Percentiles rank a stretch among this genome's conserved stretches.
phyloP scores from a whole-genome alignment of 345 rosid species.

The Eucalyptus cloeziana region DNA sequence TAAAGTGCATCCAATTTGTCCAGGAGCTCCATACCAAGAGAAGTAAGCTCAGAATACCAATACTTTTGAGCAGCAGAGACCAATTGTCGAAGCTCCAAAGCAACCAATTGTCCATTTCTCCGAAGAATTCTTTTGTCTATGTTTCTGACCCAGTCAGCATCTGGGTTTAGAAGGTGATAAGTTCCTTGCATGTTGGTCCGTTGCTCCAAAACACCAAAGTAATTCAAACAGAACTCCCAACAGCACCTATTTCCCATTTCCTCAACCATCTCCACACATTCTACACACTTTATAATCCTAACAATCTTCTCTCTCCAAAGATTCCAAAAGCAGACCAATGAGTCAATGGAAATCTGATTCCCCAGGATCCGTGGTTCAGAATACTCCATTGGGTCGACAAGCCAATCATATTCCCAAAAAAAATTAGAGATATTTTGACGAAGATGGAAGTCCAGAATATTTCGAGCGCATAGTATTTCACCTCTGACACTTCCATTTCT shows the following conservation, averaged over 20 bases:
- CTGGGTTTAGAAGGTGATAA: constrained; percentile 14
- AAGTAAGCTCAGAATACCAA: constrained; percentile 20
- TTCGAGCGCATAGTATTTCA: constrained; percentile 21
- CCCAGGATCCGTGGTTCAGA: neutral
- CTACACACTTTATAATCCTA: constrained; percentile 6
- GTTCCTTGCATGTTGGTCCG: neutral
- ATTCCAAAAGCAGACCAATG: constrained; percentile 31
- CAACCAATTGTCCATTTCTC: neutral
- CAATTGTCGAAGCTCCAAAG: constrained; percentile 9
- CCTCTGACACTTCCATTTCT: constrained; percentile 7
- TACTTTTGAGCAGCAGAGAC: constrained; percentile 10
- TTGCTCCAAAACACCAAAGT: constrained; percentile 25
- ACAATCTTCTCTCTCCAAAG: constrained; percentile 20
- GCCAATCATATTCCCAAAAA: constrained; percentile 14
- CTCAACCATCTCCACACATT: neutral
- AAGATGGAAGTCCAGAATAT: constrained; percentile 25
- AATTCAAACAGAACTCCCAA: constrained; percentile 29
- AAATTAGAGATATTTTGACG: neutral
- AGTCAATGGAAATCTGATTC: constrained; percentile 8
- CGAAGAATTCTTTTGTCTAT: neutral
- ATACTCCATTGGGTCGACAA: neutral
- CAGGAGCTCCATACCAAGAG: constrained; percentile 24
- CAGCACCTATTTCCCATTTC: neutral
- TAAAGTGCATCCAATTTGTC: constrained; percentile 12
- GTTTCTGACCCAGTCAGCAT: constrained; percentile 22